phyloP scores from a whole-genome alignment of 2,329 filamentous ascomycete genomes.

The Albophoma yamanashiensis region DNA sequence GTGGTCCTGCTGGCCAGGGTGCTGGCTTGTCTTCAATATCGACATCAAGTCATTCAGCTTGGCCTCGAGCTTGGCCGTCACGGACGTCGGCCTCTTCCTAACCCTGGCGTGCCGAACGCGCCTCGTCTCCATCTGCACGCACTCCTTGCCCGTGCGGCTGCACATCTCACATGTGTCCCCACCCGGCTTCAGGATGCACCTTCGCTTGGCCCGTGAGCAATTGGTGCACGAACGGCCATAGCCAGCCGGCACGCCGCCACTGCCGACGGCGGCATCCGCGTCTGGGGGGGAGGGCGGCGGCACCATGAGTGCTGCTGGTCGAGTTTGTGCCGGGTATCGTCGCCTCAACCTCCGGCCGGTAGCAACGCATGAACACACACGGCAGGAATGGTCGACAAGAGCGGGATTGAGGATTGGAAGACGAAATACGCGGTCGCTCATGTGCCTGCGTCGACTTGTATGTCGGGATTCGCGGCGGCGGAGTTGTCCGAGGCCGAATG shows the following conservation, averaged over 20 bases:
- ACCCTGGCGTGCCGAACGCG: slow-evolving; percentile 20
- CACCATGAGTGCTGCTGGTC: neutral
- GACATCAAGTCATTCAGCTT: slow-evolving; percentile 38
- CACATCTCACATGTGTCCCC: slow-evolving; percentile 28
- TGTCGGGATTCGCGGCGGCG: neutral
- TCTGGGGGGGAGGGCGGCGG: neutral
- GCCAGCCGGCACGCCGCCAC: slow-evolving; percentile 19
- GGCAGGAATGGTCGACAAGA: neutral
- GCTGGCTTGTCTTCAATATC: slow-evolving; percentile 26
- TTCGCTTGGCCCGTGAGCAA: slow-evolving; percentile 36
- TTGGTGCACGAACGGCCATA: slow-evolving; percentile 35
- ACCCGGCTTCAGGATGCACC: slow-evolving; percentile 29
- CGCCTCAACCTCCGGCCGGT: neutral
- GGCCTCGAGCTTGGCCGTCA: slow-evolving; percentile 36
- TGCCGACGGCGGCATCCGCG: neutral
- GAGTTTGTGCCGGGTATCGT: neutral
- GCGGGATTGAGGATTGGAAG: neutral
- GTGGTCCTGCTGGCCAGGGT: slow-evolving; percentile 1
- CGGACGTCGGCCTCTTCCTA: slow-evolving; percentile 18
- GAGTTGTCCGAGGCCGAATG: neutral
- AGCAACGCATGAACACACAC: neutral
- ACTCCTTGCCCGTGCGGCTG: slow-evolving; percentile 35
- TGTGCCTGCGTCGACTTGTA: neutral
- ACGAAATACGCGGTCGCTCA: neutral
- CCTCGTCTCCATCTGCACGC: slow-evolving; percentile 30